A percentile compares a stretch with the other conserved stretches of the same genome.
phyloP scores from a whole-genome alignment of 2,329 filamentous ascomycete genomes.

The Xylariomycetidae sp. region DNA sequence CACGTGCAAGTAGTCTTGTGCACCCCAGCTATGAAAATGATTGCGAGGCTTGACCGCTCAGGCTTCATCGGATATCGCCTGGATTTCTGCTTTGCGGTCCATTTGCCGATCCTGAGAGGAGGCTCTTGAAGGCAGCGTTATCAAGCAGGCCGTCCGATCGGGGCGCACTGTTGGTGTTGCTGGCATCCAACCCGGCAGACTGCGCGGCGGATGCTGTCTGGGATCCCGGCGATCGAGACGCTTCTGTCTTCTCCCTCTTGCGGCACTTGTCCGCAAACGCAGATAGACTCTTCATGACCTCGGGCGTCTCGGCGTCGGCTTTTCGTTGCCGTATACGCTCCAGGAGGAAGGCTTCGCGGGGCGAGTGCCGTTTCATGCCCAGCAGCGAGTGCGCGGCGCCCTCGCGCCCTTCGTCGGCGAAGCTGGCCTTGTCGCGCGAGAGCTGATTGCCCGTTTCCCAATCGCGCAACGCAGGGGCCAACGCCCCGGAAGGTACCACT shows the following conservation, averaged over 20 bases:
- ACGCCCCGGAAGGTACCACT: constrained; percentile 18
- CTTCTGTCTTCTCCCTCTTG: too few relatives aligned
- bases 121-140: too few relatives aligned
- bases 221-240: not conserved
- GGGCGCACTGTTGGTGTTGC: too few relatives aligned
- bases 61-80: too few relatives aligned
- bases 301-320: constrained; percentile 12
- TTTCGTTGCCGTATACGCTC: constrained; percentile 18
- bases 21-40: too few relatives aligned
- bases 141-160: too few relatives aligned
- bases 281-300: constrained; percentile 21
- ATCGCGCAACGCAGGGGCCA: constrained; percentile 24
- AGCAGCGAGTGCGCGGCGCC: constrained; percentile 18
- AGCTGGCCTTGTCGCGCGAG: constrained; percentile 13
- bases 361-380: constrained; percentile 13
- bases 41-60: too few relatives aligned
- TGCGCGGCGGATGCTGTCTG: not conserved
- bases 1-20: too few relatives aligned
- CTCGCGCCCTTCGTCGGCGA: constrained; percentile 17
- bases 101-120: too few relatives aligned
- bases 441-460: constrained; percentile 27
- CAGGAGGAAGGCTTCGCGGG: constrained; percentile 12
- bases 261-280: constrained; percentile 14
- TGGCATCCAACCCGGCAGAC: too few relatives aligned
- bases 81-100: too few relatives aligned